Evolutionary conservation across 768 basidiomycete genomes (phyloP).

Genomic region (Leccinum uliginosum): DNA sequence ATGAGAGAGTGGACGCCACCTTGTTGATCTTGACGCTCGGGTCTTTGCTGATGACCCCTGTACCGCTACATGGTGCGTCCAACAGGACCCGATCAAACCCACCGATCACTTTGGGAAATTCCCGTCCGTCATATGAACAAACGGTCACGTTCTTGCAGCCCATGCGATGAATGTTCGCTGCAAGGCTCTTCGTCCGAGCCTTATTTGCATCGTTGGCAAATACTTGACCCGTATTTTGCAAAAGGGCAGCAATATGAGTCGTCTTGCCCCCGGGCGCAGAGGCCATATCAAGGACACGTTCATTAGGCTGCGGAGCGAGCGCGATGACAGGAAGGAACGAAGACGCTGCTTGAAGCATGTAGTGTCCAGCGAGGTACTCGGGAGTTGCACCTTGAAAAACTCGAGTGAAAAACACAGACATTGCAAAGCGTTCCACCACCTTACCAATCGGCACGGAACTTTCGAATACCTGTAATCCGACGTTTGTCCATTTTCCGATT

Average conservation of each 20-base stretch:
- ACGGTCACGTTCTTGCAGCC: slow-evolving; percentile 98
- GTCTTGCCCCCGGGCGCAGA: slow-evolving; percentile 98
- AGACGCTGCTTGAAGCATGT: slow-evolving; percentile 98
- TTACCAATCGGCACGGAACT: slow-evolving; percentile 89
- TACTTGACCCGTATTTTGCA: slow-evolving; percentile 96
- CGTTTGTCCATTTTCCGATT: slow-evolving; percentile 99
- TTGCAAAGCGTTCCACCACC: slow-evolving; percentile 1
- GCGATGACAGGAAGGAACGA: slow-evolving; percentile 99
- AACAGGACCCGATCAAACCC: slow-evolving; percentile 97
- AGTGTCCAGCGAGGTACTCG: slow-evolving; percentile 97
- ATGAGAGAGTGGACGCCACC: slow-evolving; percentile 41
- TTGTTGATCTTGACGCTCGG: slow-evolving; percentile 98
- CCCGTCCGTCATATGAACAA: slow-evolving; percentile 94
- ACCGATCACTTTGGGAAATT: slow-evolving; percentile 98
- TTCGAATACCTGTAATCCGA: slow-evolving; percentile 98
- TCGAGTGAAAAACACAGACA: neutral
- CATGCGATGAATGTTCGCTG: slow-evolving; percentile 93
- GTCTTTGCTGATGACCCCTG: slow-evolving; percentile 98
- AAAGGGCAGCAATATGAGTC: slow-evolving; percentile 93
- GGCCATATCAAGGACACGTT: slow-evolving; percentile 97
- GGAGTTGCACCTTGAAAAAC: slow-evolving; percentile 75
- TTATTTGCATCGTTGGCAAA: slow-evolving; percentile 98
- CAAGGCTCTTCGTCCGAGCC: slow-evolving; percentile 89
- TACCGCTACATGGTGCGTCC: slow-evolving; percentile 97
- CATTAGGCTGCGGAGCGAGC: slow-evolving; percentile 85